phyloP scores from a whole-genome alignment of 768 basidiomycete species.

The Strobilomyces confusus region DNA sequence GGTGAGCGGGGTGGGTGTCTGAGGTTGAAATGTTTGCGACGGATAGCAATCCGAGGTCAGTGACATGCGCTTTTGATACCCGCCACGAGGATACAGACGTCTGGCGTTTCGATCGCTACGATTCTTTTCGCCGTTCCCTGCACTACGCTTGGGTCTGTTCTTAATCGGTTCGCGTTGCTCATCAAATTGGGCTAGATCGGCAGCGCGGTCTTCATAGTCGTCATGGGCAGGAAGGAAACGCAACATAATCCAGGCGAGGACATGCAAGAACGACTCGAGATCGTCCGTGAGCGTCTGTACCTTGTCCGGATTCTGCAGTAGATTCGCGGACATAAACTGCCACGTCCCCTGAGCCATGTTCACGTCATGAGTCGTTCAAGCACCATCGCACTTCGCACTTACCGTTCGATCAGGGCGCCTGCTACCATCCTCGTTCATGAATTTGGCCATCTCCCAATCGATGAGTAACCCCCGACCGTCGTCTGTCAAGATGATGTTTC shows the following conservation, averaged over 20 bases:
- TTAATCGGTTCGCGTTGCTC: neutral
- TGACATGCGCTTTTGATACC: neutral
- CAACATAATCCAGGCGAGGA: neutral
- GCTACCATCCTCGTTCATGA: neutral
- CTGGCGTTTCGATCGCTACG: no score
- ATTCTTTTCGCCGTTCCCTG: no score
- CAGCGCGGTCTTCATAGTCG: neutral
- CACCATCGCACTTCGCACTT: neutral
- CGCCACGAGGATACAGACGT: neutral
- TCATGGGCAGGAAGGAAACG: neutral
- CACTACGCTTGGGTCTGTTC: no score
- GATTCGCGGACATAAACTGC: slow-evolving; percentile 6
- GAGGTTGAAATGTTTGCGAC: neutral
- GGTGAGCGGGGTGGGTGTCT: neutral
- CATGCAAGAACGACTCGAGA: slow-evolving; percentile 31
- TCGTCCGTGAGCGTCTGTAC: slow-evolving; percentile 27
- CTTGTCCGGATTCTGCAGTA: slow-evolving; percentile 17
- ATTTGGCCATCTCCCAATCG: slow-evolving; percentile 25
- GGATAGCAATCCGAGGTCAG: neutral
- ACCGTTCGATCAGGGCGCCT: neutral
- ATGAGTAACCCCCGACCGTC: slow-evolving; percentile 22
- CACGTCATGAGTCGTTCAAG: neutral
- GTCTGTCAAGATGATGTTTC: slow-evolving; percentile 22
- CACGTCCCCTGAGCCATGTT: slow-evolving; percentile 1
- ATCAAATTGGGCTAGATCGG: neutral